phyloP scores from a whole-genome alignment of 805 yeast genomes.

The Saturnispora sanitii region DNA sequence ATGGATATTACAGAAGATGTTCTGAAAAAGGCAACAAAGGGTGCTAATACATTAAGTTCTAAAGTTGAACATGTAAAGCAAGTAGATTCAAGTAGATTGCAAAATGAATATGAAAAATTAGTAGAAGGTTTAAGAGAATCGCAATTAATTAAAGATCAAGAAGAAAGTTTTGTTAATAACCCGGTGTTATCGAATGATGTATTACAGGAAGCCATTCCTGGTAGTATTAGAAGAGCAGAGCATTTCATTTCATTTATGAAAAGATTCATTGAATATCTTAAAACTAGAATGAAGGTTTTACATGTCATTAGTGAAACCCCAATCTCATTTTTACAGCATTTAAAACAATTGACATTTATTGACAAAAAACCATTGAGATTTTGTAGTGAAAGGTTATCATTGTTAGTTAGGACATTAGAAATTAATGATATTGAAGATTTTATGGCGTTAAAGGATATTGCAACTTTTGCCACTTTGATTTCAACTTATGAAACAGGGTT shows the following conservation, averaged over 20 bases:
- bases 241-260: slow-evolving; percentile 91
- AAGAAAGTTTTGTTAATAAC: slow-evolving; percentile 69
- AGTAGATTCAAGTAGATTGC: slow-evolving; percentile 73
- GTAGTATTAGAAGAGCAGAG: slow-evolving; percentile 93
- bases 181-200: slow-evolving; percentile 84
- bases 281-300: slow-evolving; percentile 93
- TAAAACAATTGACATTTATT: slow-evolving; percentile 86
- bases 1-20: slow-evolving; percentile 88
- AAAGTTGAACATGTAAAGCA: slow-evolving; percentile 80
- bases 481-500: slow-evolving; percentile 94
- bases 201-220: slow-evolving; percentile 89
- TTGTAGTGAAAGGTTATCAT: slow-evolving; percentile 83
- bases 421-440: slow-evolving; percentile 84
- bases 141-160: slow-evolving; percentile 44
- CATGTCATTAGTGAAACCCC: slow-evolving; percentile 99
- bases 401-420: slow-evolving; percentile 83
- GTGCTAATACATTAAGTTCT: slow-evolving; percentile 68
- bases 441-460: slow-evolving; percentile 87
- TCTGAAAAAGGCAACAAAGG: slow-evolving; percentile 74
- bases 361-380: slow-evolving; percentile 86
- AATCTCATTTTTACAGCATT: slow-evolving; percentile 79
- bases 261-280: slow-evolving; percentile 86
- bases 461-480: slow-evolving; percentile 91
- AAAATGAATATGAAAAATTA: slow-evolving; percentile 82
- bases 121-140: slow-evolving; percentile 84